Evolutionary conservation across 2,329 filamentous ascomycete species (phyloP), one percentile per base, ranked within the genome.

Genomic region (Scytalidium sp.): DNA sequence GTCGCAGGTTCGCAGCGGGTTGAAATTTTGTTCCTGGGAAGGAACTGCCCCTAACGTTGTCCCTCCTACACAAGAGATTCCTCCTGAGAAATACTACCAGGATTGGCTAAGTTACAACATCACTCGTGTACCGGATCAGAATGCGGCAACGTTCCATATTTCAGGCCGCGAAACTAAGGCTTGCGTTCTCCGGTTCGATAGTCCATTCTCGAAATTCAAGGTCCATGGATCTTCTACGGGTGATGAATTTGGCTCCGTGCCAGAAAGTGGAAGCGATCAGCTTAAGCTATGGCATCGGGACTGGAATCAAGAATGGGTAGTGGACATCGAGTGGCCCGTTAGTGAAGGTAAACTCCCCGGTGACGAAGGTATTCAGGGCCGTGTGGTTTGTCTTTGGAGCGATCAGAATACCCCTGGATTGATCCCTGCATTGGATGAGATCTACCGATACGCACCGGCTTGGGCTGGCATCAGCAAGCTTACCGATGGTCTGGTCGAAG

Each of bases 361-460:
- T 47, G 67, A 67, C 13, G 59, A 67, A 51, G 67, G 68, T 17
- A 61, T 90, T 27, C 77, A 75, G 55, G 88, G 91, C 1, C 78
- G 73, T 27, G 83, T 92, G 1, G 77, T 85, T 15, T 97, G 94
- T 68, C 74, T 88, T 25, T 97, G 92, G 91, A 90, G 87, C 60
- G 94, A 99, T 70, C 84, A 81, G 41, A 97, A 97, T 62, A 71
- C 73, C 29, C 68, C 70, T 2, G 85, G 82, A 3, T 76, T 77
- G 1, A 91, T 97, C 43, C 92, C 93, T 0, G 92, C 92, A 1
- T 79, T 93, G 46, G 87, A 94, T 59, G 92, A 97, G 69, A 75
- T 89, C 44, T 73, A 80, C 58, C 79, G 84, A 64, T 97, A 84
- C 69, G 78, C 84, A 58, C 94, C 94, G 1, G 72, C 75, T 3